Percentiles rank a stretch among this genome's conserved stretches.
Evolutionary conservation across 129 eudicot species (phyloP).

Genomic region (Flaveria ramosissima): DNA sequence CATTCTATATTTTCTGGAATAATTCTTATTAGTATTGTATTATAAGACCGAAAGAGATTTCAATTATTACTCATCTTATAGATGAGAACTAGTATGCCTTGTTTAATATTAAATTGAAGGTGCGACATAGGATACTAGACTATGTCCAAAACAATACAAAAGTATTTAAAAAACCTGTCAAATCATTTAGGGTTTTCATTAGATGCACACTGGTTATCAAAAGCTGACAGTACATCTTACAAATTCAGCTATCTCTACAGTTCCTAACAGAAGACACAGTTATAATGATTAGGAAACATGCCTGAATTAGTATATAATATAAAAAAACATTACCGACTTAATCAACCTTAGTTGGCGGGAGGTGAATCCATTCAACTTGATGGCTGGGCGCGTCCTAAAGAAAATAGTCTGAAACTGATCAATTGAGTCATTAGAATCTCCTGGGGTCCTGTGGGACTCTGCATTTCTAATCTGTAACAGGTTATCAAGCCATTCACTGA

Average conservation of each 20-base stretch:
- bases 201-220: not conserved
- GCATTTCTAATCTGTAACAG: conserved; percentile 45
- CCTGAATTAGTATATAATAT: conserved; percentile 1
- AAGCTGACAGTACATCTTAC: not conserved
- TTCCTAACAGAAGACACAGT: not conserved
- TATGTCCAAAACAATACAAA: not conserved
- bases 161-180: no score
- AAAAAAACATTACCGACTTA: conserved; percentile 72
- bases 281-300: not conserved
- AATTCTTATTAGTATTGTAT: not conserved
- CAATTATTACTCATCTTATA: not conserved
- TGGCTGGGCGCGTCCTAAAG: conserved; percentile 76
- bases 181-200: not conserved
- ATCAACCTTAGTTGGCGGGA: conserved; percentile 87
- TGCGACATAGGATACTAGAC: not conserved
- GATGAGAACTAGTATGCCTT: not conserved
- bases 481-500: conserved; percentile 69
- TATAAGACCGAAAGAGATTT: no score
- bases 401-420: conserved; percentile 68
- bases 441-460: conserved; percentile 29
- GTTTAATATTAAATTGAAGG: not conserved
- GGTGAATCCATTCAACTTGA: conserved; percentile 66
- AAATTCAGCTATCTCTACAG: not conserved
- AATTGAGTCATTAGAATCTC: conserved; percentile 33
- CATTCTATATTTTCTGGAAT: not conserved